Conservation (phyloP, 2,329 filamentous ascomycete species). For the Alternaria hordeiaustralica region DNA sequence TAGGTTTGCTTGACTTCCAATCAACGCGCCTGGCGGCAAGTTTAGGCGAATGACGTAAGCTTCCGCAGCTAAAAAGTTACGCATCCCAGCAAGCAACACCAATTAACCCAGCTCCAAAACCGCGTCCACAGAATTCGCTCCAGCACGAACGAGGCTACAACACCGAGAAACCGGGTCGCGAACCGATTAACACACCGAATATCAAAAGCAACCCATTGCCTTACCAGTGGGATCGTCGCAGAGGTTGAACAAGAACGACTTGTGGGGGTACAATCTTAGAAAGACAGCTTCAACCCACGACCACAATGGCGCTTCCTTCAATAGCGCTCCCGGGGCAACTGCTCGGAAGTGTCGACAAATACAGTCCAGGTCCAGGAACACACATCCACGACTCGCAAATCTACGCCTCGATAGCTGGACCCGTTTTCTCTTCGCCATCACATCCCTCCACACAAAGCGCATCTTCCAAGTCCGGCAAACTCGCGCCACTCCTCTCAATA, state of each 20-base stretch:
- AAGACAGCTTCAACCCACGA: not conserved
- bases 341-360: conserved; percentile 72
- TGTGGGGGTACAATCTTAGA: not conserved
- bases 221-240: not conserved
- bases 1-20: conserved; percentile 1
- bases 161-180: not conserved
- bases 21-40: conserved; percentile 14
- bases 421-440: conserved; percentile 56
- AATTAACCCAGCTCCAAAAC: not conserved
- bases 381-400: conserved; percentile 79
- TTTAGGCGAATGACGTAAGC: conserved; percentile 30
- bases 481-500: conserved; percentile 50
- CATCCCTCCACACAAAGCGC: conserved; percentile 55
- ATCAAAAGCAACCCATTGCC: not conserved
- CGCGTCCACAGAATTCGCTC: not conserved
- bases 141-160: not conserved
- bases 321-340: conserved; percentile 82
- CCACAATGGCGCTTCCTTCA: conserved; percentile 44
- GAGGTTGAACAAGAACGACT: not conserved
- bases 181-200: not conserved
- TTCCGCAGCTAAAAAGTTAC: conserved; percentile 33
- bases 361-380: conserved; percentile 79
- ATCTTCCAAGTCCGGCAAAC: conserved; percentile 58
- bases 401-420: conserved; percentile 82
- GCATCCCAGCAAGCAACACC: conserved; percentile 14